Conservation (phyloP, 139 green algal genomes). For the Chlorella sp. region DNA sequence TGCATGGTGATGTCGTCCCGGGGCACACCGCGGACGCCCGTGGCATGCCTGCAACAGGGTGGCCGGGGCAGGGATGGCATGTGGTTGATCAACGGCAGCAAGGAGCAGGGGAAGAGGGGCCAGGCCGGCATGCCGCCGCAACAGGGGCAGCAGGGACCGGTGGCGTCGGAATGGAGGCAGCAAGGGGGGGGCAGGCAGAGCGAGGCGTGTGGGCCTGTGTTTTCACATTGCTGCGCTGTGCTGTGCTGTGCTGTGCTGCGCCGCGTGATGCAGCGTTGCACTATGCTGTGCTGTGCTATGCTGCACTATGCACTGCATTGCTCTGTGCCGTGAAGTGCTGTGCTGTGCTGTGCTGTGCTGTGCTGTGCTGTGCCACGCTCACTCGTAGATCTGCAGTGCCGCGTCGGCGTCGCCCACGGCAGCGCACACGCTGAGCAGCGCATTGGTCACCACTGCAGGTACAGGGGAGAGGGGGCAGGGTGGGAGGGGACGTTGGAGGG, state of each 20-base stretch:
- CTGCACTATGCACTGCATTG: too few species aligned
- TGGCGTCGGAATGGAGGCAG: too few species aligned
- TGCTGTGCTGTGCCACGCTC: not conserved
- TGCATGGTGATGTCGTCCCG: slow-evolving; percentile 41
- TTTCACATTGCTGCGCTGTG: too few species aligned
- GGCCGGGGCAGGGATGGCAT: not conserved
- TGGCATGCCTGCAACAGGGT: slow-evolving; percentile 2
- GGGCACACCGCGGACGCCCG: not conserved
- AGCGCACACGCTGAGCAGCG: slow-evolving; percentile 24
- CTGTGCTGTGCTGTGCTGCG: too few species aligned
- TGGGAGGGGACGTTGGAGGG: not conserved
- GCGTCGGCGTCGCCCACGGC: slow-evolving; percentile 19
- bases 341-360: too few species aligned
- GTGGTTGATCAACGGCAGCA: not conserved
- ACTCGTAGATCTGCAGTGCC: slow-evolving; percentile 27
- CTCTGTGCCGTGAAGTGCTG: too few species aligned
- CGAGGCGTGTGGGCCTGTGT: too few species aligned
- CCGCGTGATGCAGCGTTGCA: not conserved
- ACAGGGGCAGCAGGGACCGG: not conserved
- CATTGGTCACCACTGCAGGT: slow-evolving; percentile 16
- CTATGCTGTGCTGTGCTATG: too few species aligned
- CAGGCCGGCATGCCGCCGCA: too few species aligned
- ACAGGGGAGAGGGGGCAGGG: not conserved
- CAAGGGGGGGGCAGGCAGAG: too few species aligned
- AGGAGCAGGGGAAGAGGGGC: too few species aligned